phyloP scores from a whole-genome alignment of 1,284 basidiomycete genomes.

The Sphaerobolus stellatus region DNA sequence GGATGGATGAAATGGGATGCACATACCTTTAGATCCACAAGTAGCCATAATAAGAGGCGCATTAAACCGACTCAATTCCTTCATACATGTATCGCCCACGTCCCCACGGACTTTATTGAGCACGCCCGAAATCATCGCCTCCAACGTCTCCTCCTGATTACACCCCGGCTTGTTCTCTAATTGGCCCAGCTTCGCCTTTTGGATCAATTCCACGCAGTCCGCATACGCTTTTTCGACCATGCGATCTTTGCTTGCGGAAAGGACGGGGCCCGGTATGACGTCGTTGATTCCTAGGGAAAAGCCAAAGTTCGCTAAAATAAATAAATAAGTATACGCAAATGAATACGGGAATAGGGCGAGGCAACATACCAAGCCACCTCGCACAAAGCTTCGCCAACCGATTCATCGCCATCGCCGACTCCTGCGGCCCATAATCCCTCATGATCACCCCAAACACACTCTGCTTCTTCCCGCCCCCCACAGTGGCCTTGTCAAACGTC shows the following conservation, averaged over 20 bases:
- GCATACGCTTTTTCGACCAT: constrained; percentile 90
- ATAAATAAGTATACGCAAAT: constrained; percentile 1
- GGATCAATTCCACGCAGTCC: constrained; percentile 85
- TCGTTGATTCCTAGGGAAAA: constrained; percentile 99
- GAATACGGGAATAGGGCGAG: no score
- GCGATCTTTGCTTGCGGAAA: constrained; percentile 80
- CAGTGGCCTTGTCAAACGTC: constrained; percentile 98
- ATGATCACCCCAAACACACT: constrained; percentile 98
- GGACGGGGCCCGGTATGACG: constrained; percentile 89
- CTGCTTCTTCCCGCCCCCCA: constrained; percentile 99
- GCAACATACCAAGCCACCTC: constrained; percentile 82
- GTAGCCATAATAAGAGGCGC: constrained; percentile 99
- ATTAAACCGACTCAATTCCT: constrained; percentile 93
- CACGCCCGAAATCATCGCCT: constrained; percentile 92
- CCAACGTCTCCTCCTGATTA: constrained; percentile 95
- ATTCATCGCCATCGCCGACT: constrained; percentile 96
- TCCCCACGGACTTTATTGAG: constrained; percentile 94
- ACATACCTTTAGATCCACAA: constrained; percentile 93
- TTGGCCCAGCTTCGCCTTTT: constrained; percentile 87
- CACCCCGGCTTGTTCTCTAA: constrained; percentile 96
- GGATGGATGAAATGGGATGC: not conserved
- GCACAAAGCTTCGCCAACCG: constrained; percentile 94
- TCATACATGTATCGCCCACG: constrained; percentile 98
- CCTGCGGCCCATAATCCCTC: constrained; percentile 94
- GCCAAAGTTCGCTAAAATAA: constrained; percentile 80